These are phyloP conservation scores for Penicillium canescens DNA, from an alignment of 495 filamentous ascomycete genomes.

Conservation along the genomic window DNA sequence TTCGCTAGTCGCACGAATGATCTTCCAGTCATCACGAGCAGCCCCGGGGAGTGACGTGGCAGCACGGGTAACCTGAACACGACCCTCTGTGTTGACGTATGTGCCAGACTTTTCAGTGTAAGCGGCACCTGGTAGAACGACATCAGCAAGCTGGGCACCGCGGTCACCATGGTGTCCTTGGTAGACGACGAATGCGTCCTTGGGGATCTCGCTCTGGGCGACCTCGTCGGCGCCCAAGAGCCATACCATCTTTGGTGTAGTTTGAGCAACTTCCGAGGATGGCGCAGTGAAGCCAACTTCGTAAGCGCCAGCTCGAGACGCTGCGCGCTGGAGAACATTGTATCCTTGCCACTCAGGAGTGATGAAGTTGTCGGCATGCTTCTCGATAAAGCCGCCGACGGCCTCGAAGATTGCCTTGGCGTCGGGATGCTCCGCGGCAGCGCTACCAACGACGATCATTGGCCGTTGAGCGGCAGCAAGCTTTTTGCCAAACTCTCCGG, in stretches of 20 bases:
- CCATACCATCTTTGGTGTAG: constrained; percentile 92
- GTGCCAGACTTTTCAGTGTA: constrained; percentile 98
- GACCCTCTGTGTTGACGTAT: constrained; percentile 96
- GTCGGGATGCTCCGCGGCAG: constrained; percentile 84
- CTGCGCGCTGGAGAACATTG: constrained; percentile 91
- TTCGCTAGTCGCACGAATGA: constrained; percentile 86
- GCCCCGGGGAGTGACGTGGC: constrained; percentile 85
- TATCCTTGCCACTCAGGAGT: constrained; percentile 95
- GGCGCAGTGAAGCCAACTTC: constrained; percentile 92
- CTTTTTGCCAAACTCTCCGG: constrained; percentile 89
- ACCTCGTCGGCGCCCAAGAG: constrained; percentile 96
- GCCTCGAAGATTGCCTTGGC: constrained; percentile 90
- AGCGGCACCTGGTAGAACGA: constrained; percentile 89
- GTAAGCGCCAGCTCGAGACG: constrained; percentile 88
- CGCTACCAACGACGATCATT: constrained; percentile 94
- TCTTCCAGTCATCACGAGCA: constrained; percentile 96
- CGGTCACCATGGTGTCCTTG: constrained; percentile 97
- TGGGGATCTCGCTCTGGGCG: constrained; percentile 74
- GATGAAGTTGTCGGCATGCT: constrained; percentile 82
- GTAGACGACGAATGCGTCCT: constrained; percentile 94
- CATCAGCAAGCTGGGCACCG: constrained; percentile 88
- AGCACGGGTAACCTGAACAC: constrained; percentile 86
- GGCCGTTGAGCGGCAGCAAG: constrained; percentile 83
- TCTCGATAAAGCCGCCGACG: constrained; percentile 86
- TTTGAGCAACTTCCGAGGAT: constrained; percentile 72